A percentile compares a stretch with the other conserved stretches of the same genome.
Conservation (phyloP, 2,329 filamentous ascomycete species). For the Talaromyces sp. region DNA sequence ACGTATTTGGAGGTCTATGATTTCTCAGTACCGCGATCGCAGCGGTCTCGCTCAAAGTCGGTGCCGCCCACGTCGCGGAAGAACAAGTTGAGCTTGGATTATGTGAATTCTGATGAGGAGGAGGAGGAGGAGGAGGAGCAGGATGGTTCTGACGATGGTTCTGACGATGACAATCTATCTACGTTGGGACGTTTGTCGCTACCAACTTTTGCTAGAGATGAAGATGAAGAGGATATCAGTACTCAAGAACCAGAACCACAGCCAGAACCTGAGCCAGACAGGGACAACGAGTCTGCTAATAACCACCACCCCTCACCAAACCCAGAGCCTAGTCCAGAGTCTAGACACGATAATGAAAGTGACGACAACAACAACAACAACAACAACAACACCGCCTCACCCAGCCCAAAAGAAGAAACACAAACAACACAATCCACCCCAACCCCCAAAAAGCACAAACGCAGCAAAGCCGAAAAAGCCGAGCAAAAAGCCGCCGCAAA, state of each 20-base stretch:
- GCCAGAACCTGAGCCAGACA: background rate
- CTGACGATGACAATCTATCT: background rate
- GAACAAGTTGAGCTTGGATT: background rate
- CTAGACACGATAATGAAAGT: background rate
- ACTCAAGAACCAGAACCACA: background rate
- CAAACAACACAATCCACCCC: too few species aligned
- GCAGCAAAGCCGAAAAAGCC: background rate
- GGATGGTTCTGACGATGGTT: background rate
- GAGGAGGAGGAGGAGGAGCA: background rate
- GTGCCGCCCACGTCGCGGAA: too few species aligned
- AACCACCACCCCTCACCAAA: background rate
- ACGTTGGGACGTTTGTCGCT: background rate
- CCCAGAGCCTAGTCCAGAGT: background rate
- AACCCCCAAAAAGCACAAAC: background rate
- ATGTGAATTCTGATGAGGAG: constrained; percentile 3
- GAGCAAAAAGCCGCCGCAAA: background rate
- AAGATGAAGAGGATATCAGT: background rate
- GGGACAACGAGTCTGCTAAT: background rate
- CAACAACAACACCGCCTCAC: background rate
- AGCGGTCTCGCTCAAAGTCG: too few species aligned
- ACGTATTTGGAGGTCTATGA: constrained; percentile 10
- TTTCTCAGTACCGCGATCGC: background rate
- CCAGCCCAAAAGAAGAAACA: too few species aligned
- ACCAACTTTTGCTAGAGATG: background rate
- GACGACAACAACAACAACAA: background rate